Evolutionary conservation across 1,284 basidiomycete species (phyloP), one percentile per base, ranked within the genome.

Genomic region (Trichosporon inkin): DNA sequence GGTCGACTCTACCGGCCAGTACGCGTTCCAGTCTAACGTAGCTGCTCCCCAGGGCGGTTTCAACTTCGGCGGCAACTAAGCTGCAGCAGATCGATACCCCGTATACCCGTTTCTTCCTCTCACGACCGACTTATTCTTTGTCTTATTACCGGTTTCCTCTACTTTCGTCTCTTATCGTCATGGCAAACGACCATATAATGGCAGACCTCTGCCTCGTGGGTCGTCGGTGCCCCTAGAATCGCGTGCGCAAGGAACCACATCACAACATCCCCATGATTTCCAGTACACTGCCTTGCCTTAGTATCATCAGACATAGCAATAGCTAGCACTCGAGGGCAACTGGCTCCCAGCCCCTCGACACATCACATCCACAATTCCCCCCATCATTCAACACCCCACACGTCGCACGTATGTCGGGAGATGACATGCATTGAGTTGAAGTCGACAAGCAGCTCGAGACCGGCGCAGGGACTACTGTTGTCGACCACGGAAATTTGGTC

Each of bases 1-100:
- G 57, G 91, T 98, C 49, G 92, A 97, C 74, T 85, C 90, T 35
- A 82, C 87, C 22, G 92, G 93, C 65, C 85, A 88, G 47, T 99
- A 97, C 81, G 90, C 92, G 61, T 83, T 84, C 80, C 80, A 82
- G 67, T 77, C 79, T 38, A 79, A 81, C 68, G 85, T 90, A 67
- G 84, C 83, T 69, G 91, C 89, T 41, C 92, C 94, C 64, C 89
- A 92, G 76, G 93, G 93, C 65, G 93, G 94, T 22, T 97, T 97
- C 85, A 91, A 86, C 76, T 97, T 97, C 74, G 90, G 80, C 60
- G 53, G 52, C 44, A 55, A 62, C 19, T 53, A 47, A 54, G n/a
- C 47, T 7, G 16, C 28, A 16, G 14, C 22, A 20, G 28, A 4
- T 13, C 6, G 35, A 22, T 22, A 16, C 47, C 37, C 49, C 37